A percentile compares a stretch with the other conserved stretches of the same genome.
phyloP scores from a whole-genome alignment of 495 filamentous ascomycete species.

The Filosporella fistucella region DNA sequence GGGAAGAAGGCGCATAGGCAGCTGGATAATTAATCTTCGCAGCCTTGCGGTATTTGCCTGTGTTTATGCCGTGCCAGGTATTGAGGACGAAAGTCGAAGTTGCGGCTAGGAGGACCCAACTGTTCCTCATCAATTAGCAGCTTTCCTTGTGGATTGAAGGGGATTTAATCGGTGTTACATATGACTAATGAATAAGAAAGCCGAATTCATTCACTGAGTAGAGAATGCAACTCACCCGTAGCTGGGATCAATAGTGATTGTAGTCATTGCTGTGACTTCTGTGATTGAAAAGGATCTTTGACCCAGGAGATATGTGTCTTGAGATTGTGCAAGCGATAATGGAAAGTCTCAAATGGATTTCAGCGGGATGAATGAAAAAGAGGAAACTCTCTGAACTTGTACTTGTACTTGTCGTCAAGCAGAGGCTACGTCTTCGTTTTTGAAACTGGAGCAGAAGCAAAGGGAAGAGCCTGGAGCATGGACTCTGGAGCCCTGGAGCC shows the following conservation, averaged over 20 bases:
- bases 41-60: constrained; percentile 33
- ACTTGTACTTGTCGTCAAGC: no score
- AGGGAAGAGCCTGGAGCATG: no score
- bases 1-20: constrained; percentile 40
- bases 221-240: constrained; percentile 18
- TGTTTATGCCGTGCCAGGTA: constrained; percentile 38
- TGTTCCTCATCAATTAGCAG: constrained; percentile 23
- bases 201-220: not conserved
- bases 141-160: not conserved
- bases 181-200: not conserved
- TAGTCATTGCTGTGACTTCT: constrained; percentile 18
- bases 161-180: not conserved
- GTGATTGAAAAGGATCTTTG: no score
- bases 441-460: no score
- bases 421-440: no score
- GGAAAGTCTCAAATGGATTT: no score
- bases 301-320: no score
- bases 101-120: constrained; percentile 43
- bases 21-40: constrained; percentile 48
- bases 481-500: no score
- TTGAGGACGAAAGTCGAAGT: constrained; percentile 44
- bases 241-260: constrained; percentile 20
- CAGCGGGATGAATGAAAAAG: no score
- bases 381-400: no score
- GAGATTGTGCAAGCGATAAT: no score